Percentiles rank a stretch among this genome's conserved stretches.
Conservation (phyloP, 352 stramenopile genomes). For the Phytophthora pseudosyringae region DNA sequence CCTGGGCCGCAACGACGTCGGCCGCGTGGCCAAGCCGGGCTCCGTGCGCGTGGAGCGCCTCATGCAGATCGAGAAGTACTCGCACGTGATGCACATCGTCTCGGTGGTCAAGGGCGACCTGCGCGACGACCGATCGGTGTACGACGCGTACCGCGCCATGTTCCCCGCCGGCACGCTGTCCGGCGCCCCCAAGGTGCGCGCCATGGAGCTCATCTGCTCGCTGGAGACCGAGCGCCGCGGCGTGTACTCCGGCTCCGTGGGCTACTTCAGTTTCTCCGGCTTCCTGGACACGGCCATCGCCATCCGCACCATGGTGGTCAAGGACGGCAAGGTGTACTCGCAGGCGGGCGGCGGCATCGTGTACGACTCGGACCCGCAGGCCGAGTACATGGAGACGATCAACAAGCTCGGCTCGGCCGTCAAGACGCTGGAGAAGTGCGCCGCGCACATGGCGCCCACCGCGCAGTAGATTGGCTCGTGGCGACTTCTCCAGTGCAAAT, state of each 20-base stretch:
- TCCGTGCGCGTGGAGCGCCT: constrained; percentile 84
- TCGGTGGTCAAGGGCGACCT: constrained; percentile 88
- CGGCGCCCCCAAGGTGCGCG: constrained; percentile 89
- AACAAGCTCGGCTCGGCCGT: constrained; percentile 89
- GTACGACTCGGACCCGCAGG: constrained; percentile 87
- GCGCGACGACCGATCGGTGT: constrained; percentile 81
- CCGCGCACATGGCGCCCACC: constrained; percentile 45
- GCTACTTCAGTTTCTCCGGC: constrained; percentile 89
- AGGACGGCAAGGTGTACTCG: constrained; percentile 79
- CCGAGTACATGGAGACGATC: constrained; percentile 90
- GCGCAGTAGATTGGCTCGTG: constrained; percentile 25
- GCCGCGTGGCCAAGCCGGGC: constrained; percentile 82
- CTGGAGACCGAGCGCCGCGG: constrained; percentile 84
- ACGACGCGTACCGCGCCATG: constrained; percentile 90
- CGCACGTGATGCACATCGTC: constrained; percentile 93
- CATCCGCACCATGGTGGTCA: constrained; percentile 89
- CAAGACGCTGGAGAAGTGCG: constrained; percentile 87
- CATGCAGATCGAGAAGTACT: constrained; percentile 94
- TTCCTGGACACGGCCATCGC: constrained; percentile 90
- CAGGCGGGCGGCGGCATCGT: constrained; percentile 90
- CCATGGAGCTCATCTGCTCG: constrained; percentile 90
- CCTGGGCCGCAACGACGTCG: constrained; percentile 90
- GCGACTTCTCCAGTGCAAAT: constrained; percentile 9
- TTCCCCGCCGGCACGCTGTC: constrained; percentile 90
- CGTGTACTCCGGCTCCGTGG: constrained; percentile 88